phyloP scores from a whole-genome alignment of 1,139 yeast genomes.

The Saccharomyces hybrid region DNA sequence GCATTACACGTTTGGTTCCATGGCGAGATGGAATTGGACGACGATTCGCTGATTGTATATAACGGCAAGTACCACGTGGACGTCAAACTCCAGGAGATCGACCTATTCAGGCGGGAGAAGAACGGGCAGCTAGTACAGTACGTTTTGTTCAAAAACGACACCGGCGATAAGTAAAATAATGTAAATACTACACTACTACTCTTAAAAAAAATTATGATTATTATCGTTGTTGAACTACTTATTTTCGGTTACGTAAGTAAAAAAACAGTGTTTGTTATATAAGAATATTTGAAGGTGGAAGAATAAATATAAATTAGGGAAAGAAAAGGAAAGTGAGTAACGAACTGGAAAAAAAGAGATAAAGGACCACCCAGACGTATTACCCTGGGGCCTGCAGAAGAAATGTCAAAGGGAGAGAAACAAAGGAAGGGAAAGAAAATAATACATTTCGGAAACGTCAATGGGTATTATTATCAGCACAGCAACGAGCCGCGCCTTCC shows the following conservation, averaged over 20 bases:
- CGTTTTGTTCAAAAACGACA: conserved; percentile 21
- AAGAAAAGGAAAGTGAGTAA: not conserved
- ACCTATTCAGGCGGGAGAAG: conserved; percentile 22
- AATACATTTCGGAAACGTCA: not conserved
- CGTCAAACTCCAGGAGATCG: conserved; percentile 25
- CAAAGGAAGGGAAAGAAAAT: not conserved
- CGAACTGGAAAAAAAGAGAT: not conserved
- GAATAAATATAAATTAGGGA: not conserved
- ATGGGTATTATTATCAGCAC: not conserved
- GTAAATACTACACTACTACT: not conserved
- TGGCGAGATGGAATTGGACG: conserved; percentile 25
- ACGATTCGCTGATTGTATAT: conserved; percentile 21
- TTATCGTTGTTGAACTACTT: conserved; percentile 1
- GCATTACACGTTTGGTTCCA: conserved; percentile 27
- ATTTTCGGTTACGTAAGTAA: not conserved
- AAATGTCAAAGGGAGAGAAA: not conserved
- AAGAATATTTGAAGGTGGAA: not conserved
- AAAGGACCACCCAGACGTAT: not conserved
- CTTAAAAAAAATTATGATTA: not conserved
- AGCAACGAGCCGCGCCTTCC: not conserved
- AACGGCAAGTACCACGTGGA: conserved; percentile 30
- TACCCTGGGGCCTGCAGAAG: not conserved
- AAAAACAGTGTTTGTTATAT: not conserved
- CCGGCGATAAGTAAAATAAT: not conserved
- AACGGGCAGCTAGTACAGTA: conserved; percentile 24